Percentiles rank a stretch among this genome's conserved stretches.
phyloP scores from a whole-genome alignment of 768 basidiomycete species.

The Porpolomopsis calyptriformis region DNA sequence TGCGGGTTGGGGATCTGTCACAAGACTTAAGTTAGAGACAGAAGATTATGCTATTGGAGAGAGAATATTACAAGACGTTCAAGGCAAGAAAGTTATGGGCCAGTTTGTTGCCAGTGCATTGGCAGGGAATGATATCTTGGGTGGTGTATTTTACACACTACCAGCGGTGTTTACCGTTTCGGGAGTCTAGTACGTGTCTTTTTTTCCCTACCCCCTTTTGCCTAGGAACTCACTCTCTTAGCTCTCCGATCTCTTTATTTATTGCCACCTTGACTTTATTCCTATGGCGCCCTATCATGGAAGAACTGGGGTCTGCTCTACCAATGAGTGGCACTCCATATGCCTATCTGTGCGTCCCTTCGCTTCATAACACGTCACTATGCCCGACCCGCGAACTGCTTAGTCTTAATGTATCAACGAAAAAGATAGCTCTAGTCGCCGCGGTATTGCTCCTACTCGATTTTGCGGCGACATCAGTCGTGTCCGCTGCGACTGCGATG shows the following conservation, averaged over 20 bases:
- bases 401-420: conserved; percentile 54
- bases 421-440: conserved; percentile 50
- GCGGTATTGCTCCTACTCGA: conserved; percentile 63
- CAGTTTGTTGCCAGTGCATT: conserved; percentile 57
- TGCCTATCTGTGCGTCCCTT: conserved; percentile 44
- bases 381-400: background rate
- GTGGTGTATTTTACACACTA: conserved; percentile 59
- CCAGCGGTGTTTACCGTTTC: conserved; percentile 53
- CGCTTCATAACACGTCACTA: background rate
- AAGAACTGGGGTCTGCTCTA: conserved; percentile 58
- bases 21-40: conserved; percentile 32
- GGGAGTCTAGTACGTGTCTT: conserved; percentile 48
- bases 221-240: conserved; percentile 19
- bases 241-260: conserved; percentile 61
- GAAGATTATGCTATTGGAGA: conserved; percentile 32
- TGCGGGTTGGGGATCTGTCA: conserved; percentile 56
- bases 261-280: conserved; percentile 52
- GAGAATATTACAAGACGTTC: conserved; percentile 19
- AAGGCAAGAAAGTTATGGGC: conserved; percentile 37
- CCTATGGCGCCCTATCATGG: conserved; percentile 67
- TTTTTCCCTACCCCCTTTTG: background rate
- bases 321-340: conserved; percentile 65
- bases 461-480: conserved; percentile 55
- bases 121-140: conserved; percentile 57
- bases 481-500: conserved; percentile 64